Base-by-base conservation (phyloP, 257 asterid genomes). In the Gentiana straminea region DNA sequence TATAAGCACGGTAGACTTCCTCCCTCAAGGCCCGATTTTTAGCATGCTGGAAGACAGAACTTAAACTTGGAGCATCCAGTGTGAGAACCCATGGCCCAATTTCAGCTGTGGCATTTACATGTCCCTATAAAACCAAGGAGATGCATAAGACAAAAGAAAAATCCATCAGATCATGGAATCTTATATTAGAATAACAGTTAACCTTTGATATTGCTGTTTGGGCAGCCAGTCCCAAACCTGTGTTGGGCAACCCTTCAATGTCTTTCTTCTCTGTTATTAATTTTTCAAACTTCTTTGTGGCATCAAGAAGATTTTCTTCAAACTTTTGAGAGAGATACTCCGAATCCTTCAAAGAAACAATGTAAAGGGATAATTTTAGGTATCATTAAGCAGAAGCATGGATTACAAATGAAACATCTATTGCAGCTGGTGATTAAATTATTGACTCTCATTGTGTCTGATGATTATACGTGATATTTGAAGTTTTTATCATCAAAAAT, bases 171-270 rank as follows among this genome's bases (percentile, higher is more conserved):
- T 41, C 33, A 38, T 7, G 38, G 36, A 49, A 47, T 12, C 33
- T 11, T 24, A 41, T 15, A 41, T 35, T 44, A 49, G 35, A 38
- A 50, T 51, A 10, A 64, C 37, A 51, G 44, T 8, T 44, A 71
- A 88, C 99, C 93, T 88, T 92, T 39, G 97, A 83, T 62, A 74
- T 84, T 43, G 99, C 99, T 67, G 97, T 88, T 79, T 92, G 99
- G 52, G 99, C 94, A 71, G 82, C 97, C 78, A 92, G 75, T 60
- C 99, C 99, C 65, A 88, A 94, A 70, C 95, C 89, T 34, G 86
- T 63, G 68, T 72, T 79, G 7, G 95, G 97, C 73, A 92, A 75
- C 41, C 99, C 99, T 58, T 88, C 99, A 64, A 92, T 73, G 37
- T 88, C 95, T 62, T 81, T 83, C 84, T 85, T 88, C 58, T 88